phyloP scores from a whole-genome alignment of 2,329 filamentous ascomycete genomes.

The Mycosphaerella sp. region DNA sequence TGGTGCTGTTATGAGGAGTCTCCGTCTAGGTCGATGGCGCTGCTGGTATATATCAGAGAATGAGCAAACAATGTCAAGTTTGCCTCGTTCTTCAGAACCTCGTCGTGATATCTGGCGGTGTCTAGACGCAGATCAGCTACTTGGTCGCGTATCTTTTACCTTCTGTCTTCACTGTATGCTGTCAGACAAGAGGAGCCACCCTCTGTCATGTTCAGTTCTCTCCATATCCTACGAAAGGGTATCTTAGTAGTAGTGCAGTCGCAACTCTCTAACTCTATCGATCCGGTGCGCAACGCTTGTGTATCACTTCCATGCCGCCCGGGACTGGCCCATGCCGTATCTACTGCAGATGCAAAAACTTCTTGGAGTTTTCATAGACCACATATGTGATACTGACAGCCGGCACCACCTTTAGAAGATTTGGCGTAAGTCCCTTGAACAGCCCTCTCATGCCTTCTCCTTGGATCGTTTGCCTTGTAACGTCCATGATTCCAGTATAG shows the following conservation, averaged over 20 bases:
- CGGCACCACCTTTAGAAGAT: slow-evolving; percentile 91
- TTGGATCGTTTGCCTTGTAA: slow-evolving; percentile 72
- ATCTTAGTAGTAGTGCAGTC: neutral
- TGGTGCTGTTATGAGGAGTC: too few species aligned
- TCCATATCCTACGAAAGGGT: slow-evolving; percentile 3
- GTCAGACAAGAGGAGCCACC: neutral
- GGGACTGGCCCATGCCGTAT: neutral
- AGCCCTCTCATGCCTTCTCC: slow-evolving; percentile 79
- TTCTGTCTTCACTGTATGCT: neutral
- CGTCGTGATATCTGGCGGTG: neutral
- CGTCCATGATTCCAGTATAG: slow-evolving; percentile 90
- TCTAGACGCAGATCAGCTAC: neutral
- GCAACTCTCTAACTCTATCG: neutral
- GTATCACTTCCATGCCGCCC: neutral
- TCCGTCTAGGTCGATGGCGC: too few species aligned
- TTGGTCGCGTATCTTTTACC: neutral
- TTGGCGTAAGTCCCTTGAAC: slow-evolving; percentile 93
- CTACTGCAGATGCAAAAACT: slow-evolving; percentile 46
- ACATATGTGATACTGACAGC: slow-evolving; percentile 90
- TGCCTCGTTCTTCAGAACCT: neutral
- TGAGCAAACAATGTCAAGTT: neutral
- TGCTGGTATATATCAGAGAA: neutral
- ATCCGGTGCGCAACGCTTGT: too few species aligned
- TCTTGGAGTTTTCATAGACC: slow-evolving; percentile 87
- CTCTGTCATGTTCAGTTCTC: neutral